Evolutionary conservation across 768 basidiomycete species (phyloP).

Genomic region (Tylopilus sp.): DNA sequence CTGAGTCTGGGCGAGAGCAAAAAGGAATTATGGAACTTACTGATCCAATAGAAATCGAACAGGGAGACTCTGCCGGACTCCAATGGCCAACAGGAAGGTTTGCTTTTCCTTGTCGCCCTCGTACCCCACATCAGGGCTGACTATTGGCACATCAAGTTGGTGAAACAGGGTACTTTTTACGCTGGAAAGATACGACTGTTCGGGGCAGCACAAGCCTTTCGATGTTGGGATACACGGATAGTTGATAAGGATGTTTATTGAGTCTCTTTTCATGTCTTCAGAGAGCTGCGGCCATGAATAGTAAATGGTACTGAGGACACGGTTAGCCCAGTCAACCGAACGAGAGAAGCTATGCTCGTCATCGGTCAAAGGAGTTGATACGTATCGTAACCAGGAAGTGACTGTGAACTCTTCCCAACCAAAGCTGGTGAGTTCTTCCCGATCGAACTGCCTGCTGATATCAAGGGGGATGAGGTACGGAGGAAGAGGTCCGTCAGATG

Average conservation of each 20-base stretch:
- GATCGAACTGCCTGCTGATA: slow-evolving; percentile 55
- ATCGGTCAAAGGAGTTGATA: slow-evolving; percentile 44
- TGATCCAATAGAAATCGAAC: not conserved
- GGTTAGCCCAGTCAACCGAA: slow-evolving; percentile 74
- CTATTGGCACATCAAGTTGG: not conserved
- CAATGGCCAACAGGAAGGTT: not conserved
- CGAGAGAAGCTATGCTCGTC: slow-evolving; percentile 55
- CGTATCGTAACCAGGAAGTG: slow-evolving; percentile 66
- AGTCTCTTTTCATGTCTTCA: slow-evolving; percentile 25
- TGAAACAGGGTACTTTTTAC: slow-evolving; percentile 47
- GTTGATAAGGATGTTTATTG: slow-evolving; percentile 34
- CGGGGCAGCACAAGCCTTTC: slow-evolving; percentile 62
- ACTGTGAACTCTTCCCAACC: slow-evolving; percentile 75
- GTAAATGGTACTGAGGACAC: slow-evolving; percentile 57
- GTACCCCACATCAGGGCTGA: slow-evolving; percentile 23
- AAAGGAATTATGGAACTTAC: not conserved
- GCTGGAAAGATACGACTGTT: slow-evolving; percentile 73
- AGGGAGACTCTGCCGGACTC: not conserved
- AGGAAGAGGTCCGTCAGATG: slow-evolving; percentile 75
- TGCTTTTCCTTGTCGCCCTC: not conserved
- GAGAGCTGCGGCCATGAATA: slow-evolving; percentile 68
- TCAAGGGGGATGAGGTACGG: slow-evolving; percentile 38
- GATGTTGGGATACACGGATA: slow-evolving; percentile 42
- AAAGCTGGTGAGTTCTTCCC: slow-evolving; percentile 52
- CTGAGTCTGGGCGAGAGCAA: too few relatives aligned